Evolutionary conservation across 768 basidiomycete genomes (phyloP).

Genomic region (Termitomyces eurrhizus): DNA sequence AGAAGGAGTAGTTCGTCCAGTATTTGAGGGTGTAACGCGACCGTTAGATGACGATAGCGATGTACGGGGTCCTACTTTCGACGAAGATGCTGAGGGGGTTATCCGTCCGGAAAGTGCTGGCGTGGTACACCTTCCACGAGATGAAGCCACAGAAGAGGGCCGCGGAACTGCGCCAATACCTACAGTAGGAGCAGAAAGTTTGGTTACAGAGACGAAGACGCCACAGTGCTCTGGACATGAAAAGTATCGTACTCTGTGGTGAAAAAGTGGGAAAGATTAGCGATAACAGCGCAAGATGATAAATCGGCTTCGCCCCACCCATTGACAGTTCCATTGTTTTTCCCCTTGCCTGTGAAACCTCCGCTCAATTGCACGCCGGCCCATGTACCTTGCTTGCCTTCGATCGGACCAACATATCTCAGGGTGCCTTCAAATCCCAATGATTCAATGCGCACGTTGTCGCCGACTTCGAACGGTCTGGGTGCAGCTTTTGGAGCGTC

Average conservation of each 20-base stretch:
- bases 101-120: slow-evolving; percentile 52
- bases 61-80: slow-evolving; percentile 22
- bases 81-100: slow-evolving; percentile 42
- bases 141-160: slow-evolving; percentile 80
- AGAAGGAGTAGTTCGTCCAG: slow-evolving; percentile 50
- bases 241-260: slow-evolving; percentile 75
- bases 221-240: slow-evolving; percentile 80
- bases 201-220: slow-evolving; percentile 82
- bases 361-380: slow-evolving; percentile 89
- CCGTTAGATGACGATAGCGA: slow-evolving; percentile 37
- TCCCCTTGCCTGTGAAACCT: slow-evolving; percentile 87
- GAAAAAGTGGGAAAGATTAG: slow-evolving; percentile 1
- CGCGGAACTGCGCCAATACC: slow-evolving; percentile 47
- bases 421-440: slow-evolving; percentile 85
- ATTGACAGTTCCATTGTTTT: slow-evolving; percentile 88
- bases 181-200: slow-evolving; percentile 76
- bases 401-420: slow-evolving; percentile 78
- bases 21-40: slow-evolving; percentile 35
- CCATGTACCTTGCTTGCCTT: slow-evolving; percentile 87
- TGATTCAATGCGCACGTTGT: slow-evolving; percentile 82
- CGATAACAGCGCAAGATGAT: slow-evolving; percentile 12
- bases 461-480: slow-evolving; percentile 63
- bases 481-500: slow-evolving; percentile 48
- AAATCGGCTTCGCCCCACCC: slow-evolving; percentile 55
- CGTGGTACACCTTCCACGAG: slow-evolving; percentile 55